Conservation (phyloP, 2,329 filamentous ascomycete genomes). For the Paracorniculantispora psalliotae region DNA sequence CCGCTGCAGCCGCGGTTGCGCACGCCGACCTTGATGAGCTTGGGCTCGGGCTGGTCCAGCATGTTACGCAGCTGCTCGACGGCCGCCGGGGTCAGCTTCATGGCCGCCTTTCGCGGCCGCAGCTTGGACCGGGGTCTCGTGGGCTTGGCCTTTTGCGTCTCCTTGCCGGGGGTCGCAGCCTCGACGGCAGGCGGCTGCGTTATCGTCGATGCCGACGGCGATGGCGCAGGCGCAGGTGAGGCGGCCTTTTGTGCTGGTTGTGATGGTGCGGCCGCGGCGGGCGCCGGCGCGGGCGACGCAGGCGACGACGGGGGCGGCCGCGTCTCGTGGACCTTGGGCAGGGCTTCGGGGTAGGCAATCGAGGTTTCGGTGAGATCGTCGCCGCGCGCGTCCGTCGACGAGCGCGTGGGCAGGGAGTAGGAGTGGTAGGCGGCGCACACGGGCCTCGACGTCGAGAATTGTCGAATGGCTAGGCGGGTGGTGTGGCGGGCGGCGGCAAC, state of each 20-base stretch:
- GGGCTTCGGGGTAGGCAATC: constrained; percentile 38
- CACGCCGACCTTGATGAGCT: constrained; percentile 90
- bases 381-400: constrained; percentile 36
- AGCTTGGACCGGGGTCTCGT: constrained; percentile 32
- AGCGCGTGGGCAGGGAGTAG: constrained; percentile 43
- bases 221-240: constrained; percentile 8
- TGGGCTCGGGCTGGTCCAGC: constrained; percentile 79
- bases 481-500: constrained; percentile 35
- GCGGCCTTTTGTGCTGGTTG: constrained; percentile 10
- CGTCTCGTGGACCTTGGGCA: constrained; percentile 50
- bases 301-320: constrained; percentile 34
- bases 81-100: constrained; percentile 76
- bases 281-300: constrained; percentile 15
- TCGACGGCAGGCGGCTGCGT: background rate
- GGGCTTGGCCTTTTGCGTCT: constrained; percentile 62
- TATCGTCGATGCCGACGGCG: too few species aligned
- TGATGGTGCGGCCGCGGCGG: constrained; percentile 15
- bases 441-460: constrained; percentile 34
- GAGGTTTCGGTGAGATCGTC: constrained; percentile 43
- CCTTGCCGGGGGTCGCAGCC: constrained; percentile 53
- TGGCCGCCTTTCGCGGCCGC: constrained; percentile 78
- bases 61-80: constrained; percentile 72
- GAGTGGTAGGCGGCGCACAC: constrained; percentile 42
- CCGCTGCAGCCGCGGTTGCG: constrained; percentile 93
- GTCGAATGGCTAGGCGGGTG: constrained; percentile 34